These are phyloP conservation scores for Xerophyta viscosa DNA, from an alignment of 106 monocot species.

Conservation along the genomic window DNA sequence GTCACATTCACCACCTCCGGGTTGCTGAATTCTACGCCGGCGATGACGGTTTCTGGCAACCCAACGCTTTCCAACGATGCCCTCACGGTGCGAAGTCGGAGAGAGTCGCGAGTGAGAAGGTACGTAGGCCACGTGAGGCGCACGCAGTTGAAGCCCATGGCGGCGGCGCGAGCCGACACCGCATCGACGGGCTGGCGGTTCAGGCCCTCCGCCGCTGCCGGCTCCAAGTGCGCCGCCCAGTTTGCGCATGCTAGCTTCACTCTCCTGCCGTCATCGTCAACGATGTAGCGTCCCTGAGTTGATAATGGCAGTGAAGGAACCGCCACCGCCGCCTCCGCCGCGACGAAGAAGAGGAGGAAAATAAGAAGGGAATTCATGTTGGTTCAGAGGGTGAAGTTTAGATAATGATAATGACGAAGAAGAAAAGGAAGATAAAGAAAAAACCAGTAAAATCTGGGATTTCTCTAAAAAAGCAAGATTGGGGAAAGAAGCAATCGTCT, in stretches of 20 bases:
- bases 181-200: conserved; percentile 17
- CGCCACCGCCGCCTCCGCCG: too few relatives aligned
- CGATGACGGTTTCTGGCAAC: conserved; percentile 2
- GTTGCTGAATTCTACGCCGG: conserved; percentile 23
- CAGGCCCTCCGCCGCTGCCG: conserved; percentile 41
- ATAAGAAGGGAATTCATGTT: background rate
- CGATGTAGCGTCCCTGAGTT: conserved; percentile 30
- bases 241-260: conserved; percentile 58
- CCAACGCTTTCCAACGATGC: conserved; percentile 22
- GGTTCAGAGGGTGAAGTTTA: too few relatives aligned
- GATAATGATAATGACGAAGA: too few relatives aligned
- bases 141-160: conserved; percentile 55
- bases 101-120: conserved; percentile 19
- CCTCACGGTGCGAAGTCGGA: conserved; percentile 22
- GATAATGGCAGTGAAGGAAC: conserved; percentile 12
- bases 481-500: too few relatives aligned
- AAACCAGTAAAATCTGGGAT: too few relatives aligned
- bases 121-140: conserved; percentile 44
- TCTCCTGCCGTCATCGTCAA: conserved; percentile 24
- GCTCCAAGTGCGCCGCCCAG: conserved; percentile 53
- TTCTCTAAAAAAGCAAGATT: too few relatives aligned
- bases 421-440: too few relatives aligned
- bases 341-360: background rate
- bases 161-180: conserved; percentile 10
- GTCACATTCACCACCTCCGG: conserved; percentile 17